These are phyloP conservation scores for Paecilomyces dactylethromorphus DNA, from an alignment of 2,329 filamentous ascomycete species.

Conservation along the genomic window DNA sequence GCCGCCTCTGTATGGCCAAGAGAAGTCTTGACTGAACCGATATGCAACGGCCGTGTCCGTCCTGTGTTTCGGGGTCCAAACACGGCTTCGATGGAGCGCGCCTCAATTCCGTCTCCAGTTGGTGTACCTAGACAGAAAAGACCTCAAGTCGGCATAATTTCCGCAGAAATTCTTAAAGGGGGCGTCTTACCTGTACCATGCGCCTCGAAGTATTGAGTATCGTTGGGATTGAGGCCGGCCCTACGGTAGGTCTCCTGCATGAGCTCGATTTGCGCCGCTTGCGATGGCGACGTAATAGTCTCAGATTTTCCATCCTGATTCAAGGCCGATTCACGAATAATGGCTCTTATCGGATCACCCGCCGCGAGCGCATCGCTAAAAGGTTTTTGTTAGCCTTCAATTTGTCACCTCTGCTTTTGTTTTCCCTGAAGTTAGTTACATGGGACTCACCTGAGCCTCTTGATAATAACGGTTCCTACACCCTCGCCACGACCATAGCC, in stretches of 20 bases:
- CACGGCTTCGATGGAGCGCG: not conserved
- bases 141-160: not conserved
- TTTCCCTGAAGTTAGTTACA: not conserved
- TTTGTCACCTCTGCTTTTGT: not conserved
- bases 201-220: conserved; percentile 2
- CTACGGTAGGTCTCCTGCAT: conserved; percentile 1
- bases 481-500: conserved; percentile 16
- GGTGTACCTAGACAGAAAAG: not conserved
- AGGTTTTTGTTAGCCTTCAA: not conserved
- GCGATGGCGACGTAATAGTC: not conserved
- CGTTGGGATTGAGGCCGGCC: conserved; percentile 1
- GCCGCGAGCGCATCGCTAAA: not conserved
- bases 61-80: not conserved
- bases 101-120: not conserved
- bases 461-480: conserved; percentile 10
- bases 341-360: conserved; percentile 1
- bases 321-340: conserved; percentile 1
- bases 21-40: not conserved
- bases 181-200: conserved; percentile 1
- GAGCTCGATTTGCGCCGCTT: conserved; percentile 1
- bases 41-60: not conserved
- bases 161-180: not conserved
- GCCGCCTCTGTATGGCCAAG: conserved; percentile 8
- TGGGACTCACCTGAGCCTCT: conserved; percentile 7
- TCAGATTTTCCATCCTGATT: conserved; percentile 3